phyloP scores from a whole-genome alignment of 139 green algal species.

The Micromonas commoda region DNA sequence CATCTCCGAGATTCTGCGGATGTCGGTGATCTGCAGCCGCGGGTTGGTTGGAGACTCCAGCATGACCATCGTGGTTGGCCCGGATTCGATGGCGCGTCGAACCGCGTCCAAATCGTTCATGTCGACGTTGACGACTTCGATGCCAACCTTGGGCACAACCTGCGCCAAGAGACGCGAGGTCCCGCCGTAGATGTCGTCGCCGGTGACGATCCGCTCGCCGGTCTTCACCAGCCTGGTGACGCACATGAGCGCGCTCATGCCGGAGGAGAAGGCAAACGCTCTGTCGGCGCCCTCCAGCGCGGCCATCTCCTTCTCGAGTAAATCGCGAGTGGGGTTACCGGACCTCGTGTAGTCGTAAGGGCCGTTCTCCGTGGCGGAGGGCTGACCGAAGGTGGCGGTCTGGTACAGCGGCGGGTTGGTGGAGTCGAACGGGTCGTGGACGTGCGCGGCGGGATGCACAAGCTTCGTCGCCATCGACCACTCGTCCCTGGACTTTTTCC shows the following conservation, averaged over 20 bases:
- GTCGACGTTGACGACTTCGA: slow-evolving; percentile 87
- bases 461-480: slow-evolving; percentile 25
- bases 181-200: slow-evolving; percentile 96
- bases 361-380: slow-evolving; percentile 65
- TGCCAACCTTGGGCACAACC: slow-evolving; percentile 47
- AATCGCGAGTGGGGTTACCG: slow-evolving; percentile 87
- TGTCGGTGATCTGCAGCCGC: slow-evolving; percentile 92
- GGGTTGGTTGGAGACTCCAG: slow-evolving; percentile 98
- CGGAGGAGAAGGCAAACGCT: slow-evolving; percentile 82
- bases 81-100: slow-evolving; percentile 29
- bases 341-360: slow-evolving; percentile 95
- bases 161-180: slow-evolving; percentile 76
- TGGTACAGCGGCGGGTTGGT: slow-evolving; percentile 88
- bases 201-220: slow-evolving; percentile 46
- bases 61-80: slow-evolving; percentile 74
- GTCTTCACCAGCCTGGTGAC: slow-evolving; percentile 54
- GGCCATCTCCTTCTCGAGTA: slow-evolving; percentile 71
- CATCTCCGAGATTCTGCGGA: slow-evolving; percentile 58
- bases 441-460: slow-evolving; percentile 15
- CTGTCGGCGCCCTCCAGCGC: slow-evolving; percentile 74
- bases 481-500: not conserved
- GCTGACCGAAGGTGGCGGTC: slow-evolving; percentile 85
- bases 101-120: slow-evolving; percentile 67
- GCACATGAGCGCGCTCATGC: slow-evolving; percentile 85
- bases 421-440: slow-evolving; percentile 69